Evolutionary conservation across 2,329 filamentous ascomycete genomes (phyloP), one percentile per base, ranked within the genome.

Genomic region (Colletotrichum kahawae): DNA sequence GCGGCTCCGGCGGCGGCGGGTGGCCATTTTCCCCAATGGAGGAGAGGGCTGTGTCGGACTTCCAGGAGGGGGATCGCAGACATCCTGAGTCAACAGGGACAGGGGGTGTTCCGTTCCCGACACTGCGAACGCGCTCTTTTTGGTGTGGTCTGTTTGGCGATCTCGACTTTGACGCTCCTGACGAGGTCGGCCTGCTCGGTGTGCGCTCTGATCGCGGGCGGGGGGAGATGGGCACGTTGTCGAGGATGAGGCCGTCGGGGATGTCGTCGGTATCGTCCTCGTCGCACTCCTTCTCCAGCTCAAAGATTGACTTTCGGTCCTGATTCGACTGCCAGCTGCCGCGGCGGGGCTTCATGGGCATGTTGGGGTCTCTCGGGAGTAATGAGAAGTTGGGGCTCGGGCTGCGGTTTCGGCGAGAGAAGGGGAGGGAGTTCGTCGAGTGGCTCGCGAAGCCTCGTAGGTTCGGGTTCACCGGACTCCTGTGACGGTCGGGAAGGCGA

Each of bases 161-260:
- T 4, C 88, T 86, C 0, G 88, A 51, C 43, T 51, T 51, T 51
- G 43, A 86, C 29, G 36, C 48, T 12, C 73, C 73, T 7, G 88
- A 84, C 1, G 92, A 92, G 4, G 87, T 81, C 1, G 90, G 86
- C 51, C 87, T 85, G 80, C 90, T 93, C 8, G 85, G 86, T 0
- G 88, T 84, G 18, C 92, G 87, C 76, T 93, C 90, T 29, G 86
- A 85, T 2, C 86, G 86, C 2, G 91, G 92, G 3, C 92, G 88
- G n/a, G 95, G 95, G 0, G 94, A 96, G 60, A 97, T 91, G 7
- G 95, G 95, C 3, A 97, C 93, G 77, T 97, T 97, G 84, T 95
- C 94, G 62, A 97, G 90, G 67, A 95, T 89, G 29, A 94, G 90
- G 69, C 95, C 94, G 31, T 96, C 94, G 1, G 95, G 95, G 34